A percentile compares a stretch with the other conserved stretches of the same genome.
These are phyloP conservation scores for Taiwanofungus camphoratus DNA, from an alignment of 1,284 basidiomycete species.

Conservation along the genomic window DNA sequence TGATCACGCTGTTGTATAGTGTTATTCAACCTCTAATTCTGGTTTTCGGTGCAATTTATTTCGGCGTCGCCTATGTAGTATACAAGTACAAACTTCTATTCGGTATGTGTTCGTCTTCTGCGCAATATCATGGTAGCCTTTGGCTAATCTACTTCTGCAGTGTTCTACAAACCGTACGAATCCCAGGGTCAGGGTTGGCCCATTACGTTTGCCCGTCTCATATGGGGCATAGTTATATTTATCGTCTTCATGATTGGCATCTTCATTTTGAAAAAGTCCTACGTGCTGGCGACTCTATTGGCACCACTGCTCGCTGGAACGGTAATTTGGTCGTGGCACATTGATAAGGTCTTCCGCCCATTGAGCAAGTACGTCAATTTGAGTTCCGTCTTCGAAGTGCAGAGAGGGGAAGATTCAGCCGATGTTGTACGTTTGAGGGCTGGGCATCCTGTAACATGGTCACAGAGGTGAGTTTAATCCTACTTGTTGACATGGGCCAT, in stretches of 20 bases:
- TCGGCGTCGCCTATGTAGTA: slow-evolving; percentile 88
- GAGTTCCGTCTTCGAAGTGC: slow-evolving; percentile 83
- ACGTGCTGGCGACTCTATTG: slow-evolving; percentile 72
- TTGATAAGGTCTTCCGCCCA: slow-evolving; percentile 66
- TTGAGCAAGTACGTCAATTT: slow-evolving; percentile 80
- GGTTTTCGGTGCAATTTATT: slow-evolving; percentile 92
- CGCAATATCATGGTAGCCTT: neutral
- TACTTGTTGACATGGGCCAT: slow-evolving; percentile 1
- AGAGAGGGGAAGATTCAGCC: slow-evolving; percentile 76
- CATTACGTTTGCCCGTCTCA: slow-evolving; percentile 80
- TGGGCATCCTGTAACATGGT: slow-evolving; percentile 80
- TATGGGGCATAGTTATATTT: slow-evolving; percentile 87
- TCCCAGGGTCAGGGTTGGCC: slow-evolving; percentile 94
- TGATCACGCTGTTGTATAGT: slow-evolving; percentile 91
- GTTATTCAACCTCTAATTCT: slow-evolving; percentile 93
- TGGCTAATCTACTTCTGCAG: slow-evolving; percentile 30
- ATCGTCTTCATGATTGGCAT: slow-evolving; percentile 91
- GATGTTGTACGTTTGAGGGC: slow-evolving; percentile 67
- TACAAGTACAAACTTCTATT: slow-evolving; percentile 98
- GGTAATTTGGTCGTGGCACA: slow-evolving; percentile 75
- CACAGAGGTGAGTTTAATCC: slow-evolving; percentile 59
- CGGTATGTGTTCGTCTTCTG: slow-evolving; percentile 51
- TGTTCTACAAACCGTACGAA: slow-evolving; percentile 93
- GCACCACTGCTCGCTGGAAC: slow-evolving; percentile 77
- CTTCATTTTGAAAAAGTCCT: slow-evolving; percentile 80